Evolutionary conservation across 305 asterid species (phyloP).

Genomic region (Fraxinus xanthoxyloides): DNA sequence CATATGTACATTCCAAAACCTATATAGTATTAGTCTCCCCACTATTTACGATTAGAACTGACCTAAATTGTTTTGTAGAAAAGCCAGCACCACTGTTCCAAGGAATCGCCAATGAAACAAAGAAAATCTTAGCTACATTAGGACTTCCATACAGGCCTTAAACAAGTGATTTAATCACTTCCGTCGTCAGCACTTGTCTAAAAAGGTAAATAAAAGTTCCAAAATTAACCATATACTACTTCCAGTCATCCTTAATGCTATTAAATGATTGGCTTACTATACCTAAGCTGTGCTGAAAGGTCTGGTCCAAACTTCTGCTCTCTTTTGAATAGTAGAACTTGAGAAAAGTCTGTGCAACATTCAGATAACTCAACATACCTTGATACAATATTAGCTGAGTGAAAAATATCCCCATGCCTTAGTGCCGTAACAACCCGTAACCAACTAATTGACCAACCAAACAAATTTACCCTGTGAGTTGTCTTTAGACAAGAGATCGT

Average conservation of each 20-base stretch:
- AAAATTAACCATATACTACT: not conserved
- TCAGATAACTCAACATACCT: conserved; percentile 49
- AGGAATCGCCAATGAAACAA: not conserved
- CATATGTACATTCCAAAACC: not conserved
- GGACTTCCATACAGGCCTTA: not conserved
- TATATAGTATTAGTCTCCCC: not conserved
- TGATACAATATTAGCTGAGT: conserved; percentile 84
- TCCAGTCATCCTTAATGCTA: not conserved
- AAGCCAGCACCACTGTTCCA: not conserved
- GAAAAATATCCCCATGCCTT: conserved; percentile 87
- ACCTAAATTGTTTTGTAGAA: not conserved
- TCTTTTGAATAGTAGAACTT: not conserved
- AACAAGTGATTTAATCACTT: not conserved
- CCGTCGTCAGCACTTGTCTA: not conserved
- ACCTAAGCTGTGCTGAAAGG: not conserved
- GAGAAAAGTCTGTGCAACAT: not conserved
- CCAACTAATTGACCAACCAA: conserved; percentile 48
- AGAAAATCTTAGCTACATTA: not conserved
- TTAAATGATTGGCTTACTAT: not conserved
- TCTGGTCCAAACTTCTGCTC: not conserved
- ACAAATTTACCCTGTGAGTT: conserved; percentile 15
- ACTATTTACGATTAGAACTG: not conserved
- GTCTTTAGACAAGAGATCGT: conserved; percentile 11
- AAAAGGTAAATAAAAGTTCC: not conserved
- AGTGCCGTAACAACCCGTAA: conserved; percentile 78